A percentile compares a stretch with the other conserved stretches of the same genome.
These are phyloP conservation scores for Talaromyces funiculosus DNA, from an alignment of 2,329 filamentous ascomycete species.

Conservation along the genomic window DNA sequence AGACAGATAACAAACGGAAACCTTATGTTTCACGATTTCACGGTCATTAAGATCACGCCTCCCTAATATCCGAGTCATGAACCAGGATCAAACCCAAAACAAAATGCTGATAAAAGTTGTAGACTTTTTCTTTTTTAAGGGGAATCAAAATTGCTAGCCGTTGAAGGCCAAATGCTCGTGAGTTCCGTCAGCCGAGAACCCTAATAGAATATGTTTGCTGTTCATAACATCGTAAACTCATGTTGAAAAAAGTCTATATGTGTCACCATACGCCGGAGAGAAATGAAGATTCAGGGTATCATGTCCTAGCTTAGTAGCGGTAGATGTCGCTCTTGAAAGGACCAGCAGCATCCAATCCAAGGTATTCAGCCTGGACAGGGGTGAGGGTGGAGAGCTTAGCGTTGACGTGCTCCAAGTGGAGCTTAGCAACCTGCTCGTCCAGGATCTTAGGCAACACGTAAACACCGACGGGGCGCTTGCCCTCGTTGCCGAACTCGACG, in stretches of 20 bases:
- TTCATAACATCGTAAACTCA: conserved; percentile 58
- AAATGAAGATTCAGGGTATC: conserved; percentile 21
- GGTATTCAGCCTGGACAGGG: conserved; percentile 86
- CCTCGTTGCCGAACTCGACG: conserved; percentile 87
- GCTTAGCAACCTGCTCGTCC: conserved; percentile 94
- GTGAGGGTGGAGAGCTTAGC: conserved; percentile 86
- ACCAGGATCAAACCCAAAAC: background rate
- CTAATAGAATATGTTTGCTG: conserved; percentile 42
- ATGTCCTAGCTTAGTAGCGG: conserved; percentile 56
- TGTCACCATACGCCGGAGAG: conserved; percentile 32
- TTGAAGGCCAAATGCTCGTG: conserved; percentile 58
- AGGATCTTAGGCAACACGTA: conserved; percentile 98
- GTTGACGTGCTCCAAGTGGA: conserved; percentile 90
- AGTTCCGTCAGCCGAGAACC: conserved; percentile 37
- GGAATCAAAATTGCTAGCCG: conserved; percentile 41
- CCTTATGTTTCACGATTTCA: background rate
- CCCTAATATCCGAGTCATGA: conserved; percentile 6
- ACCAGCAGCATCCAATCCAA: conserved; percentile 76
- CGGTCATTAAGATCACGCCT: conserved; percentile 1
- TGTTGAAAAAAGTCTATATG: conserved; percentile 49
- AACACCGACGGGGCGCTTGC: conserved; percentile 86
- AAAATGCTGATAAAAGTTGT: background rate
- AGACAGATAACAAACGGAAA: background rate
- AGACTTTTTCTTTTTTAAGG: conserved; percentile 1
- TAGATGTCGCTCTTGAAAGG: conserved; percentile 93